Evolutionary conservation across 2,329 filamentous ascomycete genomes (phyloP).

Genomic region (Phialophora verrucosa): DNA sequence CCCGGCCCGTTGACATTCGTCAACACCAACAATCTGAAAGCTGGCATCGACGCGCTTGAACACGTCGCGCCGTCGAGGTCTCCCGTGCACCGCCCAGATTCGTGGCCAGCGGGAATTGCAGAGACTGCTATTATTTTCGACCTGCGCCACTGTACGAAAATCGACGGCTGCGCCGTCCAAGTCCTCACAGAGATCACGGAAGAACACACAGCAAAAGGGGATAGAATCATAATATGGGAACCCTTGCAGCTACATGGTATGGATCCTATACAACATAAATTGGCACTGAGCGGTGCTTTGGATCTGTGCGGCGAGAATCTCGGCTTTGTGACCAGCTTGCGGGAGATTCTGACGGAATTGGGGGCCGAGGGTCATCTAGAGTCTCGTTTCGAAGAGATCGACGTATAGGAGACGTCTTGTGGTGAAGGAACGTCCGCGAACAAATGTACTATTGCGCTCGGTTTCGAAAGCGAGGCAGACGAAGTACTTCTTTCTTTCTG

Average conservation of each 20-base stretch:
- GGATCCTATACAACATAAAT: conserved; percentile 4
- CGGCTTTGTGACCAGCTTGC: conserved; percentile 9
- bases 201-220: neutral
- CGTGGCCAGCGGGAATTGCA: neutral
- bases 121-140: conserved; percentile 14
- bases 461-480: too few relatives aligned
- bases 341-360: neutral
- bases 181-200: conserved; percentile 14
- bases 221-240: conserved; percentile 13
- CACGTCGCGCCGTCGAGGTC: neutral
- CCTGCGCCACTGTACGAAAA: conserved; percentile 10
- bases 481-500: too few relatives aligned
- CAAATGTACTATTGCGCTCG: too few relatives aligned
- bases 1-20: conserved; percentile 3
- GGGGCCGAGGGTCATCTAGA: neutral
- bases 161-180: conserved; percentile 18
- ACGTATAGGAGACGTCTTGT: neutral
- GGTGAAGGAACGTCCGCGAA: neutral
- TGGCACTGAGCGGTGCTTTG: neutral
- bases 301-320: neutral
- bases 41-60: conserved; percentile 6
- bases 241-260: conserved; percentile 1
- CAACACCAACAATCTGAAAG: conserved; percentile 5
- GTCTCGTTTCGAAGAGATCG: conserved; percentile 1
- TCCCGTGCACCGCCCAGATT: too few relatives aligned